These are phyloP conservation scores for Stagonosporopsis tanaceti DNA, from an alignment of 2,329 filamentous ascomycete species.

Conservation along the genomic window DNA sequence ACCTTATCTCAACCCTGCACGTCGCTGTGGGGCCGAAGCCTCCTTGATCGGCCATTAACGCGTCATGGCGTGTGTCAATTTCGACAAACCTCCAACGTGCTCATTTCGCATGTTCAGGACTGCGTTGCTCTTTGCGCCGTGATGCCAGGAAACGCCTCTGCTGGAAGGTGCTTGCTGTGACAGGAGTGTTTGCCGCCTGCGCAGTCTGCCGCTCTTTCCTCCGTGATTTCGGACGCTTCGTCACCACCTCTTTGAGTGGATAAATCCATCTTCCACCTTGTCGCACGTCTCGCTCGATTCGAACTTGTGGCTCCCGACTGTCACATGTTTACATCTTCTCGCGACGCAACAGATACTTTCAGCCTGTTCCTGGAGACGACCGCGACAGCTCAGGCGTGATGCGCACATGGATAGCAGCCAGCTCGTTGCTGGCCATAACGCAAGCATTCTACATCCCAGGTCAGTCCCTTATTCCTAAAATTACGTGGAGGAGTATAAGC, in stretches of 20 bases:
- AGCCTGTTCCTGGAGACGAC: not conserved
- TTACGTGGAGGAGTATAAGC: not conserved
- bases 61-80: constrained; percentile 23
- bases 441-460: constrained; percentile 87
- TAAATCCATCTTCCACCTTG: constrained; percentile 4
- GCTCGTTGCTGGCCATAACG: constrained; percentile 50
- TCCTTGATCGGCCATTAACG: constrained; percentile 18
- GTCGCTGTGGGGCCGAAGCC: constrained; percentile 12
- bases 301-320: not conserved
- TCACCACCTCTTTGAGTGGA: not conserved
- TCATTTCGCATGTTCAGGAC: constrained; percentile 8
- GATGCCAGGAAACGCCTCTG: not conserved
- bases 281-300: constrained; percentile 1
- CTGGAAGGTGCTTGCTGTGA: not conserved
- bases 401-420: constrained; percentile 29
- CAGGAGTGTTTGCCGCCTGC: not conserved
- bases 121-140: not conserved
- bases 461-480: not conserved
- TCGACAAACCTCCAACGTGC: constrained; percentile 7
- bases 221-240: not conserved
- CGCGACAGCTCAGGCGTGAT: constrained; percentile 19
- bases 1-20: constrained; percentile 9
- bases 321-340: not conserved
- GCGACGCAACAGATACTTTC: not conserved
- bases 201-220: constrained; percentile 2